Base-by-base conservation (phyloP, 805 yeast genomes). In the Saturnispora besseyi region DNA sequence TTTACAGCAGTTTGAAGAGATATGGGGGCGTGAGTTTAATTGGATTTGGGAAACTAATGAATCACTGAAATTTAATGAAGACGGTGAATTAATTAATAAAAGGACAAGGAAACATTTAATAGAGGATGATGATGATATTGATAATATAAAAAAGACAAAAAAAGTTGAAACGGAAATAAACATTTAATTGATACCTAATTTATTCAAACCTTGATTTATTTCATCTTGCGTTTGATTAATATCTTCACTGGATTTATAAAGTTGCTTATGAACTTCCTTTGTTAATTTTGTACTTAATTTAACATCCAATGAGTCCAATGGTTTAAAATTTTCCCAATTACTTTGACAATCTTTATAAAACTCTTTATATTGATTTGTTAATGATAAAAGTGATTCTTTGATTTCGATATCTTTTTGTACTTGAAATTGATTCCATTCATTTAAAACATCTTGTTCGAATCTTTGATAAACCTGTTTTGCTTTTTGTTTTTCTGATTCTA, bases 401-500 rank as follows among this genome's bases (percentile, higher is more conserved):
- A 90, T 73, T 66, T 91, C 97, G 34, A 74, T 72, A 30, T 87
- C 78, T 65, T 89, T 89, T 54, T 87, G 84, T 24, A 73, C 75
- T 58, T 91, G 96, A 73, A 95, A 91, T 54, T 82, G 67, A 4
- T 75, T 76, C 56, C 73, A 78, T 58, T 78, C 83, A 37, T 70
- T 65, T 33, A 78, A 63, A 7, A 78, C 69, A 53, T 70, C 73
- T 48, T 54, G 62, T 28, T 79, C 78, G 55, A 74, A 69, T 41
- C 69, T 73, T 45, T 70, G 66, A 42, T 74, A 79, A 41, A 77
- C 57, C 44, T 69, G 63, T 10, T 75, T 70, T 44, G 78, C 76
- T 8, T 58, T 55, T 9, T 62, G 57, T 37, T 73, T 71, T 53
- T 77, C 83, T 29, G 60, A 61, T 55, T 77, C 78, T 45, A 78